These are phyloP conservation scores for Kokia cookei DNA, from an alignment of 441 rosid species.

Conservation along the genomic window DNA sequence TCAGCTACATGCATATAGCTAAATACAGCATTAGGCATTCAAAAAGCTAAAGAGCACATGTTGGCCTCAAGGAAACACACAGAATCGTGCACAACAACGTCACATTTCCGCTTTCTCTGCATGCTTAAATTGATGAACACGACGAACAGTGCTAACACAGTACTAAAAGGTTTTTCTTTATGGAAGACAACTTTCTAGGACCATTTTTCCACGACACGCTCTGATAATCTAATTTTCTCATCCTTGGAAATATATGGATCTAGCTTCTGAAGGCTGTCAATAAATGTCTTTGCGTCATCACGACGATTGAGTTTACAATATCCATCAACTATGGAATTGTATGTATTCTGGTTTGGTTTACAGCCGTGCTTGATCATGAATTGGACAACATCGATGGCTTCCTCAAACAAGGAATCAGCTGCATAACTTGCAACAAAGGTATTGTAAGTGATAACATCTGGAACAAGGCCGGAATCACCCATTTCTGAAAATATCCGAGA, in stretches of 20 bases:
- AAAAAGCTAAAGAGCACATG: background rate
- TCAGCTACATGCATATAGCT: background rate
- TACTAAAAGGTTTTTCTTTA: background rate
- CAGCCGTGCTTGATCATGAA: conserved; percentile 76
- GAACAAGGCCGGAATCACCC: conserved; percentile 55
- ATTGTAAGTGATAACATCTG: conserved; percentile 81
- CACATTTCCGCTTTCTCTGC: conserved; percentile 5
- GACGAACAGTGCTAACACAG: background rate
- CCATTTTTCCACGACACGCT: conserved; percentile 59
- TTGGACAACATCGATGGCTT: conserved; percentile 60
- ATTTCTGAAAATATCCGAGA: conserved; percentile 68
- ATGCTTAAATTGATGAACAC: background rate
- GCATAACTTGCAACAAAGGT: conserved; percentile 82
- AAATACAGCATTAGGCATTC: background rate
- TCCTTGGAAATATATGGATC: conserved; percentile 53
- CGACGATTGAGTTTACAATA: conserved; percentile 61
- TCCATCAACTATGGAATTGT: conserved; percentile 77
- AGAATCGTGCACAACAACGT: background rate
- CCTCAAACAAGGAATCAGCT: conserved; percentile 77
- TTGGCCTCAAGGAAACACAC: background rate
- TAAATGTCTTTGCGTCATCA: conserved; percentile 60
- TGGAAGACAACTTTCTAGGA: conserved; percentile 20
- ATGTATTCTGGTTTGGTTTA: conserved; percentile 70
- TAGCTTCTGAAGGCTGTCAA: conserved; percentile 48
- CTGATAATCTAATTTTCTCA: conserved; percentile 46